phyloP scores from a whole-genome alignment of 1,139 yeast species.

The Arxiozyma bovina region DNA sequence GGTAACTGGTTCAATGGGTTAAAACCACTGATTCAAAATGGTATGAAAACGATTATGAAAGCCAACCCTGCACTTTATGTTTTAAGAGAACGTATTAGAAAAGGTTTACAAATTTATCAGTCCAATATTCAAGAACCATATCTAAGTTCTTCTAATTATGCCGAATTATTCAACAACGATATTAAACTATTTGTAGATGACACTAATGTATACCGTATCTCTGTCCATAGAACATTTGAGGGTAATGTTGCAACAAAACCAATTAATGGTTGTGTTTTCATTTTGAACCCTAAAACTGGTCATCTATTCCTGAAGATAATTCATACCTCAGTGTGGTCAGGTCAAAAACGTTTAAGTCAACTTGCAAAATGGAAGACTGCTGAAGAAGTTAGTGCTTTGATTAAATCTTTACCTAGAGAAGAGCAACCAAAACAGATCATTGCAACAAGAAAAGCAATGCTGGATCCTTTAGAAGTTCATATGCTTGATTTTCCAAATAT shows the following conservation, averaged over 20 bases:
- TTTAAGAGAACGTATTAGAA: constrained; percentile 84
- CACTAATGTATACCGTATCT: constrained; percentile 87
- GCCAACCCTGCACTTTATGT: constrained; percentile 91
- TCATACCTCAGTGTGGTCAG: constrained; percentile 95
- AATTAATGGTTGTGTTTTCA: constrained; percentile 86
- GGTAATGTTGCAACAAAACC: constrained; percentile 92
- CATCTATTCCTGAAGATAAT: constrained; percentile 81
- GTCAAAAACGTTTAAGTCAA: constrained; percentile 90
- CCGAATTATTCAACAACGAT: constrained; percentile 80
- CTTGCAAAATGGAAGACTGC: constrained; percentile 98
- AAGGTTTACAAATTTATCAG: constrained; percentile 87
- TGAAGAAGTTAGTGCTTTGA: constrained; percentile 89
- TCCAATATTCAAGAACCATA: constrained; percentile 91
- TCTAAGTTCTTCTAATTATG: constrained; percentile 79
- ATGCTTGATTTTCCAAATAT: constrained; percentile 95
- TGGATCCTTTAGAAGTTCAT: constrained; percentile 93
- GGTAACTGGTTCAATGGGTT: constrained; percentile 98
- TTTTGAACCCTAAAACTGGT: constrained; percentile 82
- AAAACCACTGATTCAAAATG: constrained; percentile 81
- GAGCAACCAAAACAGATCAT: constrained; percentile 92
- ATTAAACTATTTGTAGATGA: constrained; percentile 84
- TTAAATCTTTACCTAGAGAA: constrained; percentile 81
- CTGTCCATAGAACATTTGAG: constrained; percentile 85
- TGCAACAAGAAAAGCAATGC: constrained; percentile 81
- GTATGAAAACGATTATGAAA: constrained; percentile 90